Evolutionary conservation across 2,329 filamentous ascomycete genomes (phyloP), one percentile per base, ranked within the genome.

Genomic region (Decorospora gaudefroyi): DNA sequence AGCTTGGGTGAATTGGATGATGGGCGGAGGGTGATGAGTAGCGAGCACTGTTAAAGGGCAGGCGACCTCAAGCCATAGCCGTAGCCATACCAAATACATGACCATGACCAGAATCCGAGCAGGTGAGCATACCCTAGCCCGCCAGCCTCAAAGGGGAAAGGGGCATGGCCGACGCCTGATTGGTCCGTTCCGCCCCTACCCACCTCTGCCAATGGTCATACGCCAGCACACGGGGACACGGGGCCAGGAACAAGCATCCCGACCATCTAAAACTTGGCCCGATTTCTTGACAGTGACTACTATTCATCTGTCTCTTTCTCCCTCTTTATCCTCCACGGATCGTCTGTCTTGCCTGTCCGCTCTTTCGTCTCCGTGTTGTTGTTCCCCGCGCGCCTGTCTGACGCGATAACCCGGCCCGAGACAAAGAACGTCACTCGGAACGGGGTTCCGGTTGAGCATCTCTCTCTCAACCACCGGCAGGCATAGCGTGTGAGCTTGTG

Each of bases 181-280:
- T 64, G 53, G 61, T 47, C 51, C 48, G 53, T 50, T n/a, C n/a
- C 35, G 30, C 32, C 47, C 46, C 38, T 55, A 44, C 49, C 51
- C 49, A 59, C n/a, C n/a, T n/a, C 55, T 55, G 57, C 57, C 47
- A 47, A 57, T 55, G 49, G 52, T 53, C 52, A 55, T 56, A 52
- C 50, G 54, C 54, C 55, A 58, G 42, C 52, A 53, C 53, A 62
- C 53, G n/a, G 57, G 50, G 57, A 46, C 51, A 47, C 44, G 44
- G 39, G 44, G 33, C 33, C 53, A 62, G 48, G 53, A 53, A 55
- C 48, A 42, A 37, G 34, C 42, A 49, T 31, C 42, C 45, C 48
- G 22, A 38, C 46, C 42, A 45, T 30, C 37, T 19, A 32, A 42
- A 45, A 40, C 31, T 21, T 26, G 3, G 22, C 17, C 12, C 27